Evolutionary conservation across 805 yeast genomes (phyloP).

Genomic region (Pichia deserticola): DNA sequence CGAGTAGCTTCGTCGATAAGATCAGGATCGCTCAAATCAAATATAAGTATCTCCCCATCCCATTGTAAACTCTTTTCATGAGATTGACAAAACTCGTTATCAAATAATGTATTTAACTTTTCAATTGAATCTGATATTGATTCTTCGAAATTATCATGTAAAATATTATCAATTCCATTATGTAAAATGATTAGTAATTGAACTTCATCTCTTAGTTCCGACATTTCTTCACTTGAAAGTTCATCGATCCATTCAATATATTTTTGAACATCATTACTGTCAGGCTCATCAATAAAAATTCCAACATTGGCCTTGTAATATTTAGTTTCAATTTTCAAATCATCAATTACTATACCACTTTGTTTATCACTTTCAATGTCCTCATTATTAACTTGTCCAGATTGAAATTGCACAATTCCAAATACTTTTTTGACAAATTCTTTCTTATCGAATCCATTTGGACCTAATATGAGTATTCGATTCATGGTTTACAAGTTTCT

Average conservation of each 20-base stretch:
- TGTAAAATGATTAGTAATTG: conserved; percentile 16
- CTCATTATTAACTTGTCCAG: background rate
- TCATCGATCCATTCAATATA: conserved; percentile 32
- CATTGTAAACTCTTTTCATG: conserved; percentile 18
- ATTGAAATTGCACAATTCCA: background rate
- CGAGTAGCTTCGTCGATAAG: background rate
- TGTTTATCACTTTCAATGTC: conserved; percentile 9
- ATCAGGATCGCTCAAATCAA: conserved; percentile 18
- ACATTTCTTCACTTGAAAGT: conserved; percentile 30
- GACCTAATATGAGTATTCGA: conserved; percentile 1
- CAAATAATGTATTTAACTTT: conserved; percentile 14
- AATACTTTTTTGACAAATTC: background rate
- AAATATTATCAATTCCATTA: no score
- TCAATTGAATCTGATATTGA: background rate
- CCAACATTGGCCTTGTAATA: conserved; percentile 24
- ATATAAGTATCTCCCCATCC: conserved; percentile 32
- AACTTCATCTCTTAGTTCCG: conserved; percentile 38
- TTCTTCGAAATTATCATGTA: background rate
- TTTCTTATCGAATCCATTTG: background rate
- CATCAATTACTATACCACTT: conserved; percentile 21
- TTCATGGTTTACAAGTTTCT: background rate
- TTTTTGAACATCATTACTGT: conserved; percentile 22
- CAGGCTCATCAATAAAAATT: conserved; percentile 25
- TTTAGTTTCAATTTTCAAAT: conserved; percentile 16
- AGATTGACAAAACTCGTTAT: conserved; percentile 18